Percentiles rank a stretch among this genome's conserved stretches.
Evolutionary conservation across 805 yeast genomes (phyloP).

Genomic region (Lipomyces starkeyi): DNA sequence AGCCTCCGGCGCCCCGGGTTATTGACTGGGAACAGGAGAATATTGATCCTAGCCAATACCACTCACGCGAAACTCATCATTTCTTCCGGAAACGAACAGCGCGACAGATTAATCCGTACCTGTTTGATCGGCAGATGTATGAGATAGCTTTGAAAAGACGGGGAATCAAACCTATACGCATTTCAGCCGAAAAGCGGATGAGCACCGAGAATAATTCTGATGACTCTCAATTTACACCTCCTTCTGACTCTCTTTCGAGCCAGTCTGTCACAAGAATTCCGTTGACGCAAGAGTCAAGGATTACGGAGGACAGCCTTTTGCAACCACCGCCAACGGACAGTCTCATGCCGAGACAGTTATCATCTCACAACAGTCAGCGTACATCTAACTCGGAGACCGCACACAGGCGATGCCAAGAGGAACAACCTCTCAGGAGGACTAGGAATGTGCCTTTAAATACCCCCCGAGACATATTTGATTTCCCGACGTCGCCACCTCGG

Average conservation of each 20-base stretch:
- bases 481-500: constrained; percentile 8
- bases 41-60: neutral
- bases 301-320: neutral
- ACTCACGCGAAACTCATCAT: constrained; percentile 5
- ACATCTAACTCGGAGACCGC: neutral
- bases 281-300: neutral
- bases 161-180: constrained; percentile 38
- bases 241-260: constrained; percentile 11
- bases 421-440: neutral
- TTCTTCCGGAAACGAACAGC: constrained; percentile 38
- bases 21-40: neutral
- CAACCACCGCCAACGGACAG: neutral
- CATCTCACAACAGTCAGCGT: neutral
- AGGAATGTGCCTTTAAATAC: neutral
- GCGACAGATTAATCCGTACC: constrained; percentile 39
- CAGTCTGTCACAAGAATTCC: constrained; percentile 1
- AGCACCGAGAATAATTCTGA: constrained; percentile 5
- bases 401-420: neutral
- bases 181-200: constrained; percentile 23
- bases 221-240: constrained; percentile 25
- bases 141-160: constrained; percentile 34
- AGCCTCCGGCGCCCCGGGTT: neutral
- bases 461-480: neutral
- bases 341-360: neutral
- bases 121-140: constrained; percentile 36